These are phyloP conservation scores for Ramularia endophylla DNA, from an alignment of 2,329 filamentous ascomycete species.

Conservation along the genomic window DNA sequence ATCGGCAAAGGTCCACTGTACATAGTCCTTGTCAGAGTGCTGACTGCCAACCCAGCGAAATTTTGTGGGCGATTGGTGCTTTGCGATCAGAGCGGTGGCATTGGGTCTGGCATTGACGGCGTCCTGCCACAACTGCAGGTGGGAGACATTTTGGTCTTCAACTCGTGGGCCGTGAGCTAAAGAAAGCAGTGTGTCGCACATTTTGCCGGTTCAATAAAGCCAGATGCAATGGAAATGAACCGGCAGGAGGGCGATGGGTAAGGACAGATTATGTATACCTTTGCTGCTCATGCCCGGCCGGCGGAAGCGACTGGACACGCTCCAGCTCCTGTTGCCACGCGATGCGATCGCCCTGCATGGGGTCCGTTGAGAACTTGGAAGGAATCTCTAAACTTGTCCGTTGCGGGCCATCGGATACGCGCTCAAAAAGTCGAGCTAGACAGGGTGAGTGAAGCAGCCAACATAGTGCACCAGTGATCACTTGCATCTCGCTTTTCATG, in stretches of 20 bases:
- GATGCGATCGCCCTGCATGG: constrained; percentile 11
- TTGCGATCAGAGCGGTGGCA: constrained; percentile 26
- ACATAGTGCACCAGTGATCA: no score
- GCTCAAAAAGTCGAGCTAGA: no score
- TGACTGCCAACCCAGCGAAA: constrained; percentile 29
- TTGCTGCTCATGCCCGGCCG: constrained; percentile 13
- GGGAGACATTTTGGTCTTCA: constrained; percentile 22
- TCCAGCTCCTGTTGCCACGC: constrained; percentile 9
- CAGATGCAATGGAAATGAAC: constrained; percentile 12
- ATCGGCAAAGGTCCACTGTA: constrained; percentile 30
- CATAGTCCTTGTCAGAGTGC: constrained; percentile 19
- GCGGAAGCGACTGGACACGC: constrained; percentile 1
- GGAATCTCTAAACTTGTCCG: neutral
- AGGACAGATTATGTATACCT: constrained; percentile 16
- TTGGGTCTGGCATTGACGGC: constrained; percentile 25
- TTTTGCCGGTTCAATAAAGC: constrained; percentile 13
- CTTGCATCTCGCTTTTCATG: no score
- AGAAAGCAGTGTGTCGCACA: constrained; percentile 20
- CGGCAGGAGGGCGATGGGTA: constrained; percentile 12
- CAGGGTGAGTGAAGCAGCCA: no score
- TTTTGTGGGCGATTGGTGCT: constrained; percentile 24
- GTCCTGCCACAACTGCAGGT: constrained; percentile 29
- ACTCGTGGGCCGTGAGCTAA: constrained; percentile 24
- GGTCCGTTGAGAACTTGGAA: constrained; percentile 11
- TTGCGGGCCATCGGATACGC: no score